phyloP scores from a whole-genome alignment of 2,329 filamentous ascomycete species.

The Colletotrichum theobromicola region DNA sequence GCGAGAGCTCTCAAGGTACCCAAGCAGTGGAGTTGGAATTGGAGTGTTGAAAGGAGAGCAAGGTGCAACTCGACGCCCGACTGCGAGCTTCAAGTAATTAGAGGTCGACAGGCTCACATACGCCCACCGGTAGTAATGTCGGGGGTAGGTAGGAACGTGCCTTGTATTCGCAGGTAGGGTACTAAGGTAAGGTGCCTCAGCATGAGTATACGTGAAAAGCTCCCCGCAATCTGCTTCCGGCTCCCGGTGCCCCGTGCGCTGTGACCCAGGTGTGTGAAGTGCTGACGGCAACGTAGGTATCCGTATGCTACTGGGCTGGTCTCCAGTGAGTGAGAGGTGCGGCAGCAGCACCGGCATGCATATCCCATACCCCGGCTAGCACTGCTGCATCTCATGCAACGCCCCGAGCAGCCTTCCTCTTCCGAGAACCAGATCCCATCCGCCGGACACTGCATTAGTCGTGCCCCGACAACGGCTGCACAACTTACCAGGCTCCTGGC shows the following conservation, averaged over 20 bases:
- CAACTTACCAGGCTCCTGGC: neutral
- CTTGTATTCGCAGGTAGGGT: neutral
- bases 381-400: neutral
- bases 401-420: neutral
- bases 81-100: neutral
- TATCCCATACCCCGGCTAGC: neutral
- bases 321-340: neutral
- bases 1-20: neutral
- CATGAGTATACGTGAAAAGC: no score
- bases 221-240: constrained; percentile 4
- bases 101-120: neutral
- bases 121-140: neutral
- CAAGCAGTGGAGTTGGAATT: neutral
- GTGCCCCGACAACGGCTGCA: neutral
- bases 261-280: neutral
- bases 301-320: neutral
- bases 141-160: no score
- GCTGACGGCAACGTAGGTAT: neutral
- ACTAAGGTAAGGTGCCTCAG: no score
- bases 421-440: neutral
- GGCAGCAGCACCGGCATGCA: neutral
- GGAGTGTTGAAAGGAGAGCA: neutral
- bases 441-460: neutral
- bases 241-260: constrained; percentile 2
- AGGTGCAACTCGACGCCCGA: neutral